Evolutionary conservation across 345 rosid species (phyloP), one percentile per base, ranked within the genome.

Genomic region (Salix caprea): DNA sequence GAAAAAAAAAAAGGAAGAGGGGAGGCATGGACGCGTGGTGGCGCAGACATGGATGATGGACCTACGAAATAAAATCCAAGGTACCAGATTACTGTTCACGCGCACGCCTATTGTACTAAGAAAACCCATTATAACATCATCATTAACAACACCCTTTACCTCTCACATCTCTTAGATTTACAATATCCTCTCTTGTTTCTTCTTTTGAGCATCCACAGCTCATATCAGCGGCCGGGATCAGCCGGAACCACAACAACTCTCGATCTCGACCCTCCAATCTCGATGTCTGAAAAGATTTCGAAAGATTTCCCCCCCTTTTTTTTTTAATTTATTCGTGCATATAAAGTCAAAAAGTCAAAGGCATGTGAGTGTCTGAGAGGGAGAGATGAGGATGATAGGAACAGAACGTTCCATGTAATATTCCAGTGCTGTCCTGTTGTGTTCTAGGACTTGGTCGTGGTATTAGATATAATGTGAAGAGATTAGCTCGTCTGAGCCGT

Each of bases 101-200:
- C 23, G 85, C 86, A 86, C 82, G 89, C 89, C 72, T 48, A 26
- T 79, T 15, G 82, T 73, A 71, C 80, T 67, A 19, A 19, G 58
- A 52, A 19, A 7, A 75, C 69, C 72, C 75, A 81, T 81, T 19
- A 79, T 72, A 81, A 79, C 85, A 70, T 79, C 78, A 86, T 83
- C 80, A 79, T 81, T 77, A 76, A 71, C 39, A 69, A 52, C 52
- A 26, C 52, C 73, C 77, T 60, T 68, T 62, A 19, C 80, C 74
- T 73, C 78, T 75, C 85, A 73, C 77, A 36, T 78, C 82, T 56
- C n/a, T 42, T 46, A 19, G 72, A 77, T 77, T 69, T 66, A 11
- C 74, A 44, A 56, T 70, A 73, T 73, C 69, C 72, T 23, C 64
- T 9, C 10, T 36, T 10, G 4, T 32, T 24, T 36, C 39, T 70